These are phyloP conservation scores for Trichoderma arundinaceum DNA, from an alignment of 2,329 filamentous ascomycete species.

Conservation along the genomic window DNA sequence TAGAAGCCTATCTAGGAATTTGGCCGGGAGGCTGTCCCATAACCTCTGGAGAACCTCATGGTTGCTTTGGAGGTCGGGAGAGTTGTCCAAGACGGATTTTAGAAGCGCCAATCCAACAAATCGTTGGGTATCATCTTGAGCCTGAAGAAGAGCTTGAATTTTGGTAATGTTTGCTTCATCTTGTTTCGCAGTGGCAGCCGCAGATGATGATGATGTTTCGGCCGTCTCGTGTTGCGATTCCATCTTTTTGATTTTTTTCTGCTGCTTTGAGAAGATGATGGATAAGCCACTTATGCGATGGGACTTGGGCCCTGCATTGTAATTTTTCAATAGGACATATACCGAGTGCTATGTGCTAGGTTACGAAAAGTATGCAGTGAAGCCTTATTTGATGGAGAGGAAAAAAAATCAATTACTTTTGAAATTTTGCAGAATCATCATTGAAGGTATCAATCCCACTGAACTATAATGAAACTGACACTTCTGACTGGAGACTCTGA, in stretches of 20 bases:
- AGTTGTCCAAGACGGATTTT: conserved; percentile 69
- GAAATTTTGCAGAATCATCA: no score
- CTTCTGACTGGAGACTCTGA: not conserved
- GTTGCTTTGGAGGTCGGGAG: conserved; percentile 57
- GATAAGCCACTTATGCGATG: conserved; percentile 9
- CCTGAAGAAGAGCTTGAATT: conserved; percentile 60
- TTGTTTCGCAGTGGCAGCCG: conserved; percentile 29
- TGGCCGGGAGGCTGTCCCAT: conserved; percentile 66
- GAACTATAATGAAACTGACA: not conserved
- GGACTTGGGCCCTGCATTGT: not conserved
- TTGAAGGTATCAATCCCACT: not conserved
- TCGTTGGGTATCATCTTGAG: conserved; percentile 69
- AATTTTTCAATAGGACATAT: not conserved
- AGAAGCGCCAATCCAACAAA: conserved; percentile 72
- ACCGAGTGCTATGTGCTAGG: not conserved
- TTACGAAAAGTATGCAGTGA: not conserved
- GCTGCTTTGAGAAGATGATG: conserved; percentile 7
- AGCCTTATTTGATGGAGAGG: no score
- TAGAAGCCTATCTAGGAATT: conserved; percentile 68
- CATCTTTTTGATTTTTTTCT: conserved; percentile 10
- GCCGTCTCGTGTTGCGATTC: conserved; percentile 8
- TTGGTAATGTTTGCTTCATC: conserved; percentile 47
- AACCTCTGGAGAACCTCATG: conserved; percentile 52
- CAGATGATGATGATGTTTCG: conserved; percentile 15
- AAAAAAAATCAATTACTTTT: no score